Conservation (phyloP, 805 yeast species). For the Alloascoidea hylecoeti region DNA sequence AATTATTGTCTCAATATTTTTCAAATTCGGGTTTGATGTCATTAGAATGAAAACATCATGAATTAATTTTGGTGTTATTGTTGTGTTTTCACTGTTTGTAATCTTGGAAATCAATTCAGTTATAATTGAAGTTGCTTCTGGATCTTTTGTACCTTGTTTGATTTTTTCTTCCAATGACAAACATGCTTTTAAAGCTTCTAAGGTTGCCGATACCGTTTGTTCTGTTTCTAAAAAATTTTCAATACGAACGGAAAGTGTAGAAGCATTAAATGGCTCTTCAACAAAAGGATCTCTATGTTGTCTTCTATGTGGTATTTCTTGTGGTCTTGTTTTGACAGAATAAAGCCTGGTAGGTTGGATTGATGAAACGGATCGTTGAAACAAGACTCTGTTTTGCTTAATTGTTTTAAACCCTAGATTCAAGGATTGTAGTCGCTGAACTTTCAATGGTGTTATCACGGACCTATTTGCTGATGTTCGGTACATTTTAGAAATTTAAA, state of each 20-base stretch:
- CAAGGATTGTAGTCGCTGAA: too few species aligned
- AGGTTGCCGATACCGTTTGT: background rate
- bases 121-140: constrained; percentile 9
- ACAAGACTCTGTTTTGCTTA: too few species aligned
- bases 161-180: constrained; percentile 10
- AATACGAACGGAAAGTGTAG: background rate
- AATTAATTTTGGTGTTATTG: constrained; percentile 8
- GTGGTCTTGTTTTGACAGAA: too few species aligned
- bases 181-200: constrained; percentile 13
- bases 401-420: too few species aligned
- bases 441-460: too few species aligned
- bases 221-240: background rate
- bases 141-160: constrained; percentile 9
- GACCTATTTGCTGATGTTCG: too few species aligned
- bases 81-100: constrained; percentile 7
- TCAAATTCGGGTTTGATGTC: constrained; percentile 12
- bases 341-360: too few species aligned
- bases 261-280: background rate
- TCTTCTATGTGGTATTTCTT: too few species aligned
- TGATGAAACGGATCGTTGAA: too few species aligned
- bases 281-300: too few species aligned
- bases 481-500: too few species aligned
- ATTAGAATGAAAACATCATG: constrained; percentile 10
- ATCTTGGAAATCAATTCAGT: constrained; percentile 11
- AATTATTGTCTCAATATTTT: constrained; percentile 10